Evolutionary conservation across 1,284 basidiomycete genomes (phyloP).

Genomic region (Leccinum pachyderme): DNA sequence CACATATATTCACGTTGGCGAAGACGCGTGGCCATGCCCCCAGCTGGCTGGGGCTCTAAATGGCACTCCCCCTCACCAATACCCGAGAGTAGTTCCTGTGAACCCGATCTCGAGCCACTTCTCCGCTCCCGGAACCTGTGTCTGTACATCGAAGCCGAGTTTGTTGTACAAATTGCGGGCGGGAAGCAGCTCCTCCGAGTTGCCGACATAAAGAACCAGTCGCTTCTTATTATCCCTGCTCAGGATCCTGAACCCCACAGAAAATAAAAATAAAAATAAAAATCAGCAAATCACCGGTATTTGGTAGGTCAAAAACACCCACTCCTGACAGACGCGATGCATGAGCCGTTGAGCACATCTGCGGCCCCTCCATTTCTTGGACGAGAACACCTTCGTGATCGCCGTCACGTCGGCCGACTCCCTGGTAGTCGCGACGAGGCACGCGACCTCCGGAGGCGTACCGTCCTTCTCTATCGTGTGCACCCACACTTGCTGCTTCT

Average conservation of each 20-base stretch:
- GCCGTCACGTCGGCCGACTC: conserved; percentile 41
- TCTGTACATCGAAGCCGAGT: conserved; percentile 11
- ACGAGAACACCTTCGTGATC: conserved; percentile 53
- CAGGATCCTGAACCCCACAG: neutral
- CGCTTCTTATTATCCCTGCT: conserved; percentile 27
- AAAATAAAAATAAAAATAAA: neutral
- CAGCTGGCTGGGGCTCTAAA: neutral
- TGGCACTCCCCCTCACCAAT: conserved; percentile 34
- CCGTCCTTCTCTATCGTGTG: conserved; percentile 39
- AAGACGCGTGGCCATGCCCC: neutral
- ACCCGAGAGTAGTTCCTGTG: conserved; percentile 37
- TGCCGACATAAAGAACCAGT: conserved; percentile 52
- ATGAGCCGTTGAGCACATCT: conserved; percentile 48
- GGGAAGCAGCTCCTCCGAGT: conserved; percentile 14
- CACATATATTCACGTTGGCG: neutral
- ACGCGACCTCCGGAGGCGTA: conserved; percentile 47
- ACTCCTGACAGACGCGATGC: conserved; percentile 42
- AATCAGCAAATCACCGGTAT: neutral
- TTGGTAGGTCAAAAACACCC: conserved; percentile 13
- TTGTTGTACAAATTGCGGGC: conserved; percentile 23
- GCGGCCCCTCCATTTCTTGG: conserved; percentile 37
- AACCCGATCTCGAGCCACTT: conserved; percentile 26
- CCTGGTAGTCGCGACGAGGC: conserved; percentile 56
- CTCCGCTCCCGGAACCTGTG: conserved; percentile 15
- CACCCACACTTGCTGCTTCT: conserved; percentile 57